Evolutionary conservation across 106 monocot genomes (phyloP), one percentile per base, ranked within the genome.

Genomic region (Phalaenopsis aphrodite): DNA sequence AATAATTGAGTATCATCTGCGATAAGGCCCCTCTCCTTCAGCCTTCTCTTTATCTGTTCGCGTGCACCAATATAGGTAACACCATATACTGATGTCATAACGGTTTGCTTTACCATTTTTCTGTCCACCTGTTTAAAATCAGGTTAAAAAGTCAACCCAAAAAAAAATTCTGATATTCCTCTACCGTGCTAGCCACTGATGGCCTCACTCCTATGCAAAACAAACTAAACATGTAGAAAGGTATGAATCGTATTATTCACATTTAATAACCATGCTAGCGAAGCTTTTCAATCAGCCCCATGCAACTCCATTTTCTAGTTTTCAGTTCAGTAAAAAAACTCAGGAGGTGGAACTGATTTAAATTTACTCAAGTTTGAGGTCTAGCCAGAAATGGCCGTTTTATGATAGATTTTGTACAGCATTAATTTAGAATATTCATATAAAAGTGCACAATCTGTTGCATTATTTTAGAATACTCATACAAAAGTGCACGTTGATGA

Each of bases 21-120:
- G 72, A 72, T 79, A 75, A 89, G 64, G 58, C 78, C 85, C 77
- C 93, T 65, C 81, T 95, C 95, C 73, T 91, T 93, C 76, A 95
- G 81, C 75, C 95, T 89, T 80, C 85, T 87, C 72, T 88, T 91
- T 66, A 95, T 93, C 84, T 95, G 95, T 24, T 95, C 95, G 66
- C 95, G 89, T 24, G 95, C 95, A 76, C 95, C 95, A 42, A 95
- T 80, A 72, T 88, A 93, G 37, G 95, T 95, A 24, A 95, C 95
- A 84, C 95, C 95, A 88, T 95, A 95, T 10, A 95, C 95, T 18
- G 95, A 95, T 81, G 95, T 95, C 95, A 95, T 95, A 45, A 95
- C 95, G 52, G 95, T 95, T 56, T 95, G 95, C 72, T 95, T 95
- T 41, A 95, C 95, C 85, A 95, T 82, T 80, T 95, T 95, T 61